Conservation (phyloP, 2,329 filamentous ascomycete genomes). For the Fusarium nygamai region DNA sequence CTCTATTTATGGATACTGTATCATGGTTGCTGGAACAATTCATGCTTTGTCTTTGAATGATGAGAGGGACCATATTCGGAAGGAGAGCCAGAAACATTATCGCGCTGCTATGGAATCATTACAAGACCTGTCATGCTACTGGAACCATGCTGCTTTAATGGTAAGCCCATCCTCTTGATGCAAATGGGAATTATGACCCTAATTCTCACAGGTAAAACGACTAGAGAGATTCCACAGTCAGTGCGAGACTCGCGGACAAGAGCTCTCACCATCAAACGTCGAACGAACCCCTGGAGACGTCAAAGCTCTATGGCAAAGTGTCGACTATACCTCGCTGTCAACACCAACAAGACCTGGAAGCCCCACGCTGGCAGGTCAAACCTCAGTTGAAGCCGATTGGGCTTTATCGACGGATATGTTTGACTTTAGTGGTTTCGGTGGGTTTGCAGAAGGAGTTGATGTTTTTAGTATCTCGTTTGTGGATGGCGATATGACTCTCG, state of each 20-base stretch:
- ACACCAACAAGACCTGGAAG: conserved; percentile 14
- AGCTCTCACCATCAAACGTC: conserved; percentile 1
- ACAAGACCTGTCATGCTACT: not conserved
- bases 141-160: conserved; percentile 14
- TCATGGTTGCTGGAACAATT: conserved; percentile 17
- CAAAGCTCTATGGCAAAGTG: conserved; percentile 16
- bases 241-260: conserved; percentile 1
- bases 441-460: conserved; percentile 15
- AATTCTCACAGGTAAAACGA: not conserved
- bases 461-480: conserved; percentile 18
- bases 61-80: not conserved
- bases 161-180: not conserved
- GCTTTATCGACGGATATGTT: conserved; percentile 6
- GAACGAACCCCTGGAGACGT: conserved; percentile 1
- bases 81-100: not conserved
- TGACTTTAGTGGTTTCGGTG: conserved; percentile 10
- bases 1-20: conserved; percentile 16
- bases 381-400: not conserved
- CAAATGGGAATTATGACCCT: not conserved
- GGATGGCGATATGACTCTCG: conserved; percentile 12
- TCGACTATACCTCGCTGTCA: conserved; percentile 10
- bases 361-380: not conserved
- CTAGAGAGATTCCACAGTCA: conserved; percentile 6
- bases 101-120: not conserved
- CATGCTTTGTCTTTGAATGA: conserved; percentile 18